A percentile compares a stretch with the other conserved stretches of the same genome.
Evolutionary conservation across 2,329 filamentous ascomycete genomes (phyloP).

Genomic region (Periconia macrospinosa): DNA sequence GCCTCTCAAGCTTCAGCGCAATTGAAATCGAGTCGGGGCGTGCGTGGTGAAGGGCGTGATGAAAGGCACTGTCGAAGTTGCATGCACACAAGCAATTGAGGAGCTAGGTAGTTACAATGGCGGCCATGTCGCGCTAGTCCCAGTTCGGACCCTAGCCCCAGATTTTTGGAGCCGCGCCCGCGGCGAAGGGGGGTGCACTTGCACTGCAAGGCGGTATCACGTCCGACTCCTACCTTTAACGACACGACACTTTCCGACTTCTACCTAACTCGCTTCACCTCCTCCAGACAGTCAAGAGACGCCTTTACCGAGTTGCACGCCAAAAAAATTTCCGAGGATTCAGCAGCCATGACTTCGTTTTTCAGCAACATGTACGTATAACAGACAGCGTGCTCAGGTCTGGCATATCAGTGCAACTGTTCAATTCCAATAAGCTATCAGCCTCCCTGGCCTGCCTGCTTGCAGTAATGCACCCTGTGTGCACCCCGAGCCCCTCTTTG

Average conservation of each 20-base stretch:
- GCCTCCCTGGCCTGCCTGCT: constrained; percentile 11
- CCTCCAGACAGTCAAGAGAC: neutral
- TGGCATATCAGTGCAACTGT: neutral
- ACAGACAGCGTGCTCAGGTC: constrained; percentile 1
- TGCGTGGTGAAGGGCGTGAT: neutral
- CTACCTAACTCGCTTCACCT: neutral
- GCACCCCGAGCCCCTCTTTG: constrained; percentile 16
- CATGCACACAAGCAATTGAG: neutral
- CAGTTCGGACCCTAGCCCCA: neutral
- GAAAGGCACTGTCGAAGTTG: neutral
- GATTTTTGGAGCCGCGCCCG: neutral
- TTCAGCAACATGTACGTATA: constrained; percentile 48
- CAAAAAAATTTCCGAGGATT: neutral
- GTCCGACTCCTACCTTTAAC: neutral
- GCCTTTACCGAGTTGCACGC: too few relatives aligned
- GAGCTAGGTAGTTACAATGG: neutral
- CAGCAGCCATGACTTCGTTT: constrained; percentile 40
- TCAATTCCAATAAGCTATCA: constrained; percentile 4
- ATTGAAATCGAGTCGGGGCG: neutral
- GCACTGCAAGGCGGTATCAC: neutral
- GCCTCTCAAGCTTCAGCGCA: neutral
- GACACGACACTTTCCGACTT: neutral
- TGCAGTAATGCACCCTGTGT: constrained; percentile 10
- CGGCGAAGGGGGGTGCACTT: neutral
- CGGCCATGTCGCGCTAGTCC: neutral